These are phyloP conservation scores for Massospora cicadina DNA, from an alignment of 371 early-diverging fungal species.

Conservation along the genomic window DNA sequence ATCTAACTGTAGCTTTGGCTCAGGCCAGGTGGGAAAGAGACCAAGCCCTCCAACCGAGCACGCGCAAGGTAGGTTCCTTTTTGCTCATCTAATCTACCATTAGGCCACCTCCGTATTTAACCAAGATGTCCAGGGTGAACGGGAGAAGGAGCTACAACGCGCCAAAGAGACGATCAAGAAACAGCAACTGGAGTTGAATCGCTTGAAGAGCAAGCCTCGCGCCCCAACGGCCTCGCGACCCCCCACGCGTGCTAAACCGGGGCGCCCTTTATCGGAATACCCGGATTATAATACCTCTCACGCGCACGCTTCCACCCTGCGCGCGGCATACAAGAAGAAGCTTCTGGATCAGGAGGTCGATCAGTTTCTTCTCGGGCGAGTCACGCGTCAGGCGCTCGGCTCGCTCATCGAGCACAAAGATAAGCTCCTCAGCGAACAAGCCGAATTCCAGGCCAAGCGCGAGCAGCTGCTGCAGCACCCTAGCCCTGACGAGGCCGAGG, in stretches of 20 bases:
- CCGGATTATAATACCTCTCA: constrained; percentile 8
- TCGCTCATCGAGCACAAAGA: neutral
- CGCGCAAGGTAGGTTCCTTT: neutral
- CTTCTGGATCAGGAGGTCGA: constrained; percentile 8
- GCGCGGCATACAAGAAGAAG: constrained; percentile 5
- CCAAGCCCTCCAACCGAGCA: neutral
- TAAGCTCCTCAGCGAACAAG: neutral
- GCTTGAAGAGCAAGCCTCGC: neutral
- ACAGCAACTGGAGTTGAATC: neutral
- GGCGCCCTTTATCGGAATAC: constrained; percentile 2
- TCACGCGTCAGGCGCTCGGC: neutral
- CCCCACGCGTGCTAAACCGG: neutral
- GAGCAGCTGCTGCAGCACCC: constrained; percentile 1
- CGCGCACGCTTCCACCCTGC: neutral
- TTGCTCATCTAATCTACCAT: neutral
- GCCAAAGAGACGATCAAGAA: constrained; percentile 5
- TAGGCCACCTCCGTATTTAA: neutral
- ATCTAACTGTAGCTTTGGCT: neutral
- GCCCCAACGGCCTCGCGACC: neutral
- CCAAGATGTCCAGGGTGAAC: neutral
- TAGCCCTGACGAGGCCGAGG: neutral
- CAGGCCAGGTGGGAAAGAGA: neutral
- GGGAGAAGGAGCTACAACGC: neutral
- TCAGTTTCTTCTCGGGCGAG: constrained; percentile 3
- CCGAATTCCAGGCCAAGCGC: neutral